Evolutionary conservation across 163 green algal genomes (phyloP).

Genomic region (Scenedesmus sp.): DNA sequence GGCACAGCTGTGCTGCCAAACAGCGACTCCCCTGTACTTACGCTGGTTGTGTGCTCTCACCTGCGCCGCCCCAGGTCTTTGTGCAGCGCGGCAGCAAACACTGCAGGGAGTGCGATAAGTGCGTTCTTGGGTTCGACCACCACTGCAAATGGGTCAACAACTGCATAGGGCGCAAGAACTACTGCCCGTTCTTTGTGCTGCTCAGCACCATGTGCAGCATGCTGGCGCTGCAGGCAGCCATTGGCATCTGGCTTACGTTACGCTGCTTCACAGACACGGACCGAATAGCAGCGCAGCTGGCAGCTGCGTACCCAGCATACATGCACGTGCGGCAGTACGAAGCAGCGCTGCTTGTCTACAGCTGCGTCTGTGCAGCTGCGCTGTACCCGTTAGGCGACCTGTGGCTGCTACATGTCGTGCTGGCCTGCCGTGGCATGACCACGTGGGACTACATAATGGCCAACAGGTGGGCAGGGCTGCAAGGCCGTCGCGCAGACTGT

Average conservation of each 20-base stretch:
- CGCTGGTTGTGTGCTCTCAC: not conserved
- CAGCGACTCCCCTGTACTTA: not conserved
- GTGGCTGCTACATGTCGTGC: conserved; percentile 78
- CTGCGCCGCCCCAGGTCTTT: not conserved
- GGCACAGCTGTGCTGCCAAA: too few species aligned
- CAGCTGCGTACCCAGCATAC: conserved; percentile 9
- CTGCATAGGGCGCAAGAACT: conserved; percentile 84
- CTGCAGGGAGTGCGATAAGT: conserved; percentile 79
- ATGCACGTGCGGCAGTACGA: conserved; percentile 18
- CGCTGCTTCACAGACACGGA: conserved; percentile 49
- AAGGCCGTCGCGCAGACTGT: not conserved
- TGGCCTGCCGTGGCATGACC: conserved; percentile 74
- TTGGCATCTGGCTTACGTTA: conserved; percentile 59
- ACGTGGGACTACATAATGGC: conserved; percentile 90
- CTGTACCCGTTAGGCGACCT: conserved; percentile 76
- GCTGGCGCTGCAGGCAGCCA: conserved; percentile 61
- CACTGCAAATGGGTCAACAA: conserved; percentile 92
- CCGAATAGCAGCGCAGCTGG: conserved; percentile 26
- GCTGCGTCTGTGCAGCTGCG: conserved; percentile 44
- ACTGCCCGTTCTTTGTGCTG: conserved; percentile 80
- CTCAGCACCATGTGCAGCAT: conserved; percentile 61
- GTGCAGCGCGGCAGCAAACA: conserved; percentile 73
- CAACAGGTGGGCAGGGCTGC: conserved; percentile 43
- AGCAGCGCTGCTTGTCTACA: conserved; percentile 60
- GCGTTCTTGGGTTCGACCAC: conserved; percentile 82